Conservation (phyloP, 208 protist species). For the Acanthamoeba lenticulata region DNA sequence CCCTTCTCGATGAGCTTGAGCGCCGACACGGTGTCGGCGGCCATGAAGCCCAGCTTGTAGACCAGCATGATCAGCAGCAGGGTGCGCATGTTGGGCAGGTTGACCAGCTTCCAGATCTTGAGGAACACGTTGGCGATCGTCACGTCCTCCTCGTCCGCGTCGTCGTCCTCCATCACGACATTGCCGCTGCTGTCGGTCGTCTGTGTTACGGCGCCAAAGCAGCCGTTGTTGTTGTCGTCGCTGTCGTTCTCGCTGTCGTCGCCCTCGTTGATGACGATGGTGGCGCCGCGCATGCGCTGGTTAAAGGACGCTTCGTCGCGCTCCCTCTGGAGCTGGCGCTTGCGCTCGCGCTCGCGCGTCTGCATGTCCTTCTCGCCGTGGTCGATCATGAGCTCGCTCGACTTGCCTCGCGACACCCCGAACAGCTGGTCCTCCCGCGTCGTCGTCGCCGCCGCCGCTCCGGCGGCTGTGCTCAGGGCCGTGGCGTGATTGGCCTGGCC, state of each 20-base stretch:
- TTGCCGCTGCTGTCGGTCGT: background rate
- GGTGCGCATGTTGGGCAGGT: conserved; percentile 61
- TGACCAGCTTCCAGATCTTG: conserved; percentile 71
- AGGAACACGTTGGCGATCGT: background rate
- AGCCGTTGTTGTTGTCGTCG: no score
- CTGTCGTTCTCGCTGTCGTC: background rate
- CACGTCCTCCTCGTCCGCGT: conserved; percentile 5
- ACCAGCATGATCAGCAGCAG: conserved; percentile 66
- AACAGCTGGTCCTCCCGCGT: background rate
- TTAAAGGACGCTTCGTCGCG: background rate
- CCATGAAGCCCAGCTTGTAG: conserved; percentile 74
- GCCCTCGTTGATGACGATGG: background rate
- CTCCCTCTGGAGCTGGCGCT: background rate
- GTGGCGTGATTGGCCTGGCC: no score
- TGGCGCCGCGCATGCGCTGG: background rate
- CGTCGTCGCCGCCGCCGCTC: background rate
- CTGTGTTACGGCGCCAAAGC: no score
- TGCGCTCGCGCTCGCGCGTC: background rate
- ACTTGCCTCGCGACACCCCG: background rate
- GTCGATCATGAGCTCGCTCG: background rate
- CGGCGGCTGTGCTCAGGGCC: no score
- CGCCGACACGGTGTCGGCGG: conserved; percentile 61
- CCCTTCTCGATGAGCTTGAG: conserved; percentile 78
- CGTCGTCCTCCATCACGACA: background rate
- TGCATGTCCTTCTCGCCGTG: background rate